Base-by-base conservation (phyloP, 2,329 filamentous ascomycete species). In the Eutypa lata region DNA sequence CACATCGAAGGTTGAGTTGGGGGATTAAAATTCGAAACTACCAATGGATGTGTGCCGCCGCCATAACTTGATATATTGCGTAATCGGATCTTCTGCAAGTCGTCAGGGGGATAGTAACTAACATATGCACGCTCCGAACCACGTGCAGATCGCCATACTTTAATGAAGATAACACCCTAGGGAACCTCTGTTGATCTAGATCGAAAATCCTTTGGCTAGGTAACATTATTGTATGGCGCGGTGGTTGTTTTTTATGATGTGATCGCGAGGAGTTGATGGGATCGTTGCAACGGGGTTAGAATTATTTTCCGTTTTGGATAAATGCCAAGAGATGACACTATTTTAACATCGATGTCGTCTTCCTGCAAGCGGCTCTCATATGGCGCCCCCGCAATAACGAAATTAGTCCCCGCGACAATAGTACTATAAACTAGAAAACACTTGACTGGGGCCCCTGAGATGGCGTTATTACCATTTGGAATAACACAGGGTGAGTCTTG, bases 261-360 rank as follows among this genome's bases (percentile, higher is more conserved):
- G 24, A 31, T 47, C 45, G 24, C 13, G n/a, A 33, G 22, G 22
- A 22, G 26, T 14, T 28, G 8, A 31, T 8, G 7, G 22, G 7
- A 19, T 24, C 14, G 26, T 33, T n/a, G 19, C 35, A 38, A 18
- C 35, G n/a, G 35, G 7, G n/a, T 8, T 38, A 16, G 7, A 24
- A 38, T 53, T 53, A 46, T 49, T 49, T 51, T 49, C 50, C 35
- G 40, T 47, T 54, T 45, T 48, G 47, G 51, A 46, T 26, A 49
- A 22, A 47, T 50, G 63, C 63, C 63, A 66, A 66, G 63, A 53
- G 52, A 66, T 66, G 62, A 51, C 63, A 62, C 64, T 65, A 66
- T 65, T 65, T 64, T 57, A 51, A 59, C 61, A 58, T 60, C 40
- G 60, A 65, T 65, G 62, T 57, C 64, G 61, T 47, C 26, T 65